Conservation (phyloP, 2,329 filamentous ascomycete genomes). For the Aspergillus sojae region DNA sequence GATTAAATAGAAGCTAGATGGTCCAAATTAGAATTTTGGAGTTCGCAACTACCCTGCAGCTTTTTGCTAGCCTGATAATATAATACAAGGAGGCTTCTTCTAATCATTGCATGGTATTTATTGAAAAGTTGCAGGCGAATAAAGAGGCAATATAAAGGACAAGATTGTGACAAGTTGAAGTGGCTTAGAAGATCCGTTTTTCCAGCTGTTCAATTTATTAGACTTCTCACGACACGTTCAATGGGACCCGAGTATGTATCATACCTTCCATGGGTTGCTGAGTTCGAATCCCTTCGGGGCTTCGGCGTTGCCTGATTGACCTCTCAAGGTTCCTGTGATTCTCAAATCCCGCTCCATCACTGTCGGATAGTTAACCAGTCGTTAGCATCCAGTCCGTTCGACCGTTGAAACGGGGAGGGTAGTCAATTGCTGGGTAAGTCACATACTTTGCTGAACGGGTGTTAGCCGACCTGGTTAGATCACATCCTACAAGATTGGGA, state of each 20-base stretch:
- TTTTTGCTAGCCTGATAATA: slow-evolving; percentile 12
- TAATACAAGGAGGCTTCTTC: slow-evolving; percentile 25
- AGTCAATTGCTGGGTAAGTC: slow-evolving; percentile 13
- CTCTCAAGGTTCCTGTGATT: slow-evolving; percentile 63
- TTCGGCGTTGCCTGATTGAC: slow-evolving; percentile 61
- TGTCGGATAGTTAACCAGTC: slow-evolving; percentile 36
- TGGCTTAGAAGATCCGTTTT: slow-evolving; percentile 41
- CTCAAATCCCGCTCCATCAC: slow-evolving; percentile 69
- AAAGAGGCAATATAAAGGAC: slow-evolving; percentile 25
- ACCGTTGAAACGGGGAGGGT: not conserved
- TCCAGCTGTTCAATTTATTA: slow-evolving; percentile 39
- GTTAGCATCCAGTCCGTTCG: slow-evolving; percentile 18
- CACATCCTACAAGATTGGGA: slow-evolving; percentile 13
- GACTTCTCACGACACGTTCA: not conserved
- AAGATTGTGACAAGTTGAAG: slow-evolving; percentile 25
- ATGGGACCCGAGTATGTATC: slow-evolving; percentile 2
- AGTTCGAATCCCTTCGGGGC: slow-evolving; percentile 66
- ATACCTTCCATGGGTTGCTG: slow-evolving; percentile 69
- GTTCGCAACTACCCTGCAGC: slow-evolving; percentile 10
- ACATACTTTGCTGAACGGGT: slow-evolving; percentile 56
- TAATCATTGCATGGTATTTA: slow-evolving; percentile 22
- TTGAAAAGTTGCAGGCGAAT: slow-evolving; percentile 19
- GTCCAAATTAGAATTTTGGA: not conserved
- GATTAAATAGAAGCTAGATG: slow-evolving; percentile 33
- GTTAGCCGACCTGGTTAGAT: slow-evolving; percentile 43